phyloP scores from a whole-genome alignment of 2,329 filamentous ascomycete genomes.

The Graphilbum sp. region DNA sequence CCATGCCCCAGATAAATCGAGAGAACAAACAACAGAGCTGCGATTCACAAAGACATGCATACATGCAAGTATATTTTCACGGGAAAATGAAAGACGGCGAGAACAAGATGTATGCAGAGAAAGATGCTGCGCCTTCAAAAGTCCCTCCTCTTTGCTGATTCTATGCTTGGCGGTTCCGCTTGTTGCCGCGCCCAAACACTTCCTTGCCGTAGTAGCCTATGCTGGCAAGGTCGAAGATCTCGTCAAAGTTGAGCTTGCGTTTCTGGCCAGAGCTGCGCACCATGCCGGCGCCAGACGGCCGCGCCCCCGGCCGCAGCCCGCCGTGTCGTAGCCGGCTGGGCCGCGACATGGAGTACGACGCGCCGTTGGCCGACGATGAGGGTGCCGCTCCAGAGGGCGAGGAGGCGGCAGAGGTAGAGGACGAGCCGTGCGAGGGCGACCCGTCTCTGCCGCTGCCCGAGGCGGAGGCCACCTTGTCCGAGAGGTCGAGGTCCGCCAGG shows the following conservation, averaged over 20 bases:
- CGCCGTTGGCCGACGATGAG: no score
- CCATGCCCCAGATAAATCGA: neutral
- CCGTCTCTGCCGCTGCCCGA: conserved; percentile 7
- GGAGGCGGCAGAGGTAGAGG: neutral
- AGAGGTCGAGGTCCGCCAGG: conserved; percentile 43
- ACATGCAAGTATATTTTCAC: neutral
- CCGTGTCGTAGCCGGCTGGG: conserved; percentile 13
- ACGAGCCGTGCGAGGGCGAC: neutral
- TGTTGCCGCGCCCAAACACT: conserved; percentile 28
- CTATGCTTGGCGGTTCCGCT: conserved; percentile 32
- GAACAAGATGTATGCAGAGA: no score
- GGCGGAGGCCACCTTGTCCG: conserved; percentile 20
- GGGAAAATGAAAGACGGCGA: no score
- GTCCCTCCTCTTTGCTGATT: neutral
- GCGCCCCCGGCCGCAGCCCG: conserved; percentile 8
- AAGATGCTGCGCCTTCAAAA: neutral
- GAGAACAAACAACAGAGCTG: neutral
- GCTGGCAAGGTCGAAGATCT: conserved; percentile 58
- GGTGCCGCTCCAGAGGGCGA: neutral
- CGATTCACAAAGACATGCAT: neutral
- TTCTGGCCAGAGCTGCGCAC: conserved; percentile 49
- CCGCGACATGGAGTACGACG: conserved; percentile 6
- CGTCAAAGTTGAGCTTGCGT: conserved; percentile 54
- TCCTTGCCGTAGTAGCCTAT: conserved; percentile 42
- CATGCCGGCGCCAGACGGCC: conserved; percentile 7